Evolutionary conservation across 2,329 filamentous ascomycete genomes (phyloP).

Genomic region (Scopulariopsis brevicaulis): DNA sequence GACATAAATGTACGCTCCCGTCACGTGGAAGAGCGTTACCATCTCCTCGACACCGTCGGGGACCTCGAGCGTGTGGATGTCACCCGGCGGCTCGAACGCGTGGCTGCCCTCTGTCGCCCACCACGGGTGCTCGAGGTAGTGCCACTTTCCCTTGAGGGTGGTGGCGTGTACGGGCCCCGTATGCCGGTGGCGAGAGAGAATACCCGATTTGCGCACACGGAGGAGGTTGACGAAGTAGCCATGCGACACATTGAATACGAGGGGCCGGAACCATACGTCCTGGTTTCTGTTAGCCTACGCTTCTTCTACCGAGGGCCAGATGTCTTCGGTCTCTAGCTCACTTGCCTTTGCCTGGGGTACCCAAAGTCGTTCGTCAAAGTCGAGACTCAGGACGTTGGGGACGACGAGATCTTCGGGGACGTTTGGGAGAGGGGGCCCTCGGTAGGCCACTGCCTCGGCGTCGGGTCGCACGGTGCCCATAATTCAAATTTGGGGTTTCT

Average conservation of each 20-base stretch:
- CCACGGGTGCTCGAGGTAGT: constrained; percentile 23
- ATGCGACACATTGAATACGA: constrained; percentile 16
- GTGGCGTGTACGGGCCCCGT: constrained; percentile 20
- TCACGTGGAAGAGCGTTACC: constrained; percentile 21
- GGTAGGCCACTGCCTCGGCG: constrained; percentile 10
- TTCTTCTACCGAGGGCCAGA: no score
- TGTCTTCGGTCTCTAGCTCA: background rate
- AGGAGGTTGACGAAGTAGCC: constrained; percentile 21
- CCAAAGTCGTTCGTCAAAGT: constrained; percentile 18
- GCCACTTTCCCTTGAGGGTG: constrained; percentile 18
- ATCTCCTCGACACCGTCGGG: constrained; percentile 20
- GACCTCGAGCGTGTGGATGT: constrained; percentile 22
- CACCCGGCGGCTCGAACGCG: constrained; percentile 20
- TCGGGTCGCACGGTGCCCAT: background rate
- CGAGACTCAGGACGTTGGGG: constrained; percentile 13
- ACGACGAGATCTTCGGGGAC: constrained; percentile 13
- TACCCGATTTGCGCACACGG: constrained; percentile 16
- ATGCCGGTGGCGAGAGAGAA: constrained; percentile 20
- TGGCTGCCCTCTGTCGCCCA: constrained; percentile 21
- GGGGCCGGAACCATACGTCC: constrained; percentile 18
- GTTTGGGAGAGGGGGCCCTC: constrained; percentile 11
- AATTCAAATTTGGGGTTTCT: no score
- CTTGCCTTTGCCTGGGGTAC: constrained; percentile 14
- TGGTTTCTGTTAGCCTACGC: background rate
- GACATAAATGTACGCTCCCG: constrained; percentile 21